phyloP scores from a whole-genome alignment of 345 rosid genomes.

The Melastoma malabathricum region DNA sequence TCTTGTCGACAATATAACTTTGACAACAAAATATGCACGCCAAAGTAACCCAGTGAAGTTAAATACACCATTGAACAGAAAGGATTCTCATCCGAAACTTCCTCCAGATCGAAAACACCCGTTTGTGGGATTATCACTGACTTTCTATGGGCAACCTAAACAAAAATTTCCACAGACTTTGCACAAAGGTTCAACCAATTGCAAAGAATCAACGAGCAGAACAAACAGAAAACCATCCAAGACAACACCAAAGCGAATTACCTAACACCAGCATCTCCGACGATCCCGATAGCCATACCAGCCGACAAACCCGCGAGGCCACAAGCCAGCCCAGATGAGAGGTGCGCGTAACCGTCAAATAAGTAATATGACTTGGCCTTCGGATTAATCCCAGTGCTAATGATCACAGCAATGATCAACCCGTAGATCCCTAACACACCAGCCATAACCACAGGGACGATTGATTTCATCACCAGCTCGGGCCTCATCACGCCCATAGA shows the following conservation, averaged over 20 bases:
- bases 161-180: no score
- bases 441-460: constrained; percentile 97
- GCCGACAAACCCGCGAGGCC: constrained; percentile 96
- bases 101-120: no score
- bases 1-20: no score
- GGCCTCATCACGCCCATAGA: constrained; percentile 98
- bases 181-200: background rate
- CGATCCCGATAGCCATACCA: constrained; percentile 95
- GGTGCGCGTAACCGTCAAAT: constrained; percentile 87
- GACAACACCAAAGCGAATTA: constrained; percentile 6
- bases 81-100: no score
- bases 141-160: no score
- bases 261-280: constrained; percentile 98
- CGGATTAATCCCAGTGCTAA: constrained; percentile 86
- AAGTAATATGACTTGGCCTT: constrained; percentile 88
- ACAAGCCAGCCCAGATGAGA: constrained; percentile 90
- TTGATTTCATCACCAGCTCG: constrained; percentile 90
- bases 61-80: no score
- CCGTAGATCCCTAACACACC: constrained; percentile 96
- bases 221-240: background rate
- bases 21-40: no score
- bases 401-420: constrained; percentile 84
- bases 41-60: no score
- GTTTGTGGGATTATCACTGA: no score
- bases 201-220: background rate